Base-by-base conservation (phyloP, 257 asterid species). In the Nicotiana attenuata region DNA sequence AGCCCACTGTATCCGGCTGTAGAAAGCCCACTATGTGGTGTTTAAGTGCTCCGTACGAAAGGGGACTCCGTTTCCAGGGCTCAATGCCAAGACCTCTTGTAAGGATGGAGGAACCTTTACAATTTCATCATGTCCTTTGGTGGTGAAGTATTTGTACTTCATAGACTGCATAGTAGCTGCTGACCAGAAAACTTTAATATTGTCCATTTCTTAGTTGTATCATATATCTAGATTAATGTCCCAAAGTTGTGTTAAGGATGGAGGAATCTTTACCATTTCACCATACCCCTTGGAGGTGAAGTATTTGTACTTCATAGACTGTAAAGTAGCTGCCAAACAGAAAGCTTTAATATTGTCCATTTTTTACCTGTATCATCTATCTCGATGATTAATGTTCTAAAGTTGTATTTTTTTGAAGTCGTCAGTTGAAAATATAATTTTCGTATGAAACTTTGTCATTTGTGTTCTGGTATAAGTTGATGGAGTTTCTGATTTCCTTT, bases 401-500 rank as follows among this genome's bases (percentile, higher is more conserved):
- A 26, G 59, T 66, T 75, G 63, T 24, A 75, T 75, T 26, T 75
- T 26, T 24, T 15, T 50, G 63, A 75, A 47, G 17, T 2, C 9
- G 63, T 15, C 63, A 75, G 41, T 75, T 60, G 61, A 50, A 24
- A 75, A 50, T 75, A 15, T 75, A 50, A 20, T 50, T 59, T 50
- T 75, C 8, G 24, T 50, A 13, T 75, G 79, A 19, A 75, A 57
- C 63, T 75, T 73, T 73, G 60, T 73, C 47, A 57, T 73, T 73
- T 4, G 16, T 50, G 41, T 73, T 50, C 26, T 75, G 26, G 26
- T 33, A 75, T 75, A 50, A 50, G 60, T 50, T 75, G 61, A 24
- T 47, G 79, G 63, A 50, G 63, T 75, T 75, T 50, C 63, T 50
- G 80, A 47, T 75, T 73, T 50, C 41, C 45, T 26, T 75, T 75